These are phyloP conservation scores for Geopyxis carbonaria DNA, from an alignment of 495 filamentous ascomycete genomes.

Conservation along the genomic window DNA sequence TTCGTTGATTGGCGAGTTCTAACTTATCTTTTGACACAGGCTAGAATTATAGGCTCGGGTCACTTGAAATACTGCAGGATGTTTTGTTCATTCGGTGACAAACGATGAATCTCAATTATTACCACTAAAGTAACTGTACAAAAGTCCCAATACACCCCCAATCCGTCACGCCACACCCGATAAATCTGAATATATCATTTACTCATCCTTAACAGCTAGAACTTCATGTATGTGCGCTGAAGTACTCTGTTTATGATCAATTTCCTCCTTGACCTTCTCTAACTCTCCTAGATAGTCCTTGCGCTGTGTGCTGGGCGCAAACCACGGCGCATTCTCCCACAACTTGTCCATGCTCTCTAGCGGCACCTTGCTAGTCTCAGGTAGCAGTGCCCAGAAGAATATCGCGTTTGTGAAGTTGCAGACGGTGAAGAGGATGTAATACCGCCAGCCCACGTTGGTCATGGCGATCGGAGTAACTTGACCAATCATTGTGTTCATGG, in stretches of 20 bases:
- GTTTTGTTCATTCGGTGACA: too few species aligned
- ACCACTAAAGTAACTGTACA: too few species aligned
- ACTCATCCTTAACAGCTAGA: too few species aligned
- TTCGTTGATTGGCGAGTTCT: too few species aligned
- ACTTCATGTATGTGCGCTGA: too few species aligned
- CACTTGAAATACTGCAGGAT: too few species aligned
- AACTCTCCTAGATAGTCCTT: conserved; percentile 31
- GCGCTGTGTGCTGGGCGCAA: conserved; percentile 35
- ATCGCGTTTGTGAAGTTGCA: conserved; percentile 43
- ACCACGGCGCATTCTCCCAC: conserved; percentile 50
- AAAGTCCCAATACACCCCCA: too few species aligned
- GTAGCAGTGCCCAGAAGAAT: conserved; percentile 48
- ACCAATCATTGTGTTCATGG: conserved; percentile 59
- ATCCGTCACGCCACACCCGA: too few species aligned
- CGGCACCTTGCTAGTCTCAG: conserved; percentile 47
- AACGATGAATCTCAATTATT: too few species aligned
- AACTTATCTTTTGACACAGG: too few species aligned
- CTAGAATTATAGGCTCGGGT: too few species aligned
- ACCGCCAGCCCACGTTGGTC: conserved; percentile 33
- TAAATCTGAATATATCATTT: too few species aligned
- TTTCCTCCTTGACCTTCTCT: conserved; percentile 29
- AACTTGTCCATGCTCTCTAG: conserved; percentile 56
- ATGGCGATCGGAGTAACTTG: conserved; percentile 50
- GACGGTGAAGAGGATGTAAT: conserved; percentile 39
- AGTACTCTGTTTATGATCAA: conserved; percentile 29